phyloP scores from a whole-genome alignment of 495 filamentous ascomycete species.

The Hyaloscypha bicolor region DNA sequence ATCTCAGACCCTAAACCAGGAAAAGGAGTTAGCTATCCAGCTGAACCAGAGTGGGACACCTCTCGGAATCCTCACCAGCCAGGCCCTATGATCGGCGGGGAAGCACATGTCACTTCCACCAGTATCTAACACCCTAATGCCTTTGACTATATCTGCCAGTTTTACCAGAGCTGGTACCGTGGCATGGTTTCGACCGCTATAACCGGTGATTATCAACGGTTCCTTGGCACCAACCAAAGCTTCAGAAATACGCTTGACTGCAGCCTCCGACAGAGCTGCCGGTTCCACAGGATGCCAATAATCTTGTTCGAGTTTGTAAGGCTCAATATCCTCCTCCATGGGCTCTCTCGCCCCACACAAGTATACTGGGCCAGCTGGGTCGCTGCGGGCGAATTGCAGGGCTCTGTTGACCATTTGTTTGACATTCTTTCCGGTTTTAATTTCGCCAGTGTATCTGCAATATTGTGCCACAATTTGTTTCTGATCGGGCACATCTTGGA shows the following conservation, averaged over 20 bases:
- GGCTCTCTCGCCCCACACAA: slow-evolving; percentile 82
- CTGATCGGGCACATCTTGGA: slow-evolving; percentile 95
- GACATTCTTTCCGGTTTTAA: slow-evolving; percentile 90
- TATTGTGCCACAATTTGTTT: slow-evolving; percentile 91
- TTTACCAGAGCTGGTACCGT: slow-evolving; percentile 72
- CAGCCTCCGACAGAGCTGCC: slow-evolving; percentile 68
- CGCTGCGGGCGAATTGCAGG: slow-evolving; percentile 79
- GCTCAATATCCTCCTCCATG: slow-evolving; percentile 89
- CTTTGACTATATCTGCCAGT: slow-evolving; percentile 76
- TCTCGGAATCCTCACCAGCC: slow-evolving; percentile 43
- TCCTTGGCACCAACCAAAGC: slow-evolving; percentile 72
- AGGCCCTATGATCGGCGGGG: slow-evolving; percentile 71
- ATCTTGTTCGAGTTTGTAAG: slow-evolving; percentile 72
- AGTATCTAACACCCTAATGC: slow-evolving; percentile 83
- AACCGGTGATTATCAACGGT: slow-evolving; percentile 83
- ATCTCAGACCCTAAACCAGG: slow-evolving; percentile 59
- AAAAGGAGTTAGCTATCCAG: background rate
- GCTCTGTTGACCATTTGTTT: slow-evolving; percentile 96
- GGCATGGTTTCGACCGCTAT: slow-evolving; percentile 74
- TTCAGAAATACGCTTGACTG: slow-evolving; percentile 67
- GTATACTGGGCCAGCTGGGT: slow-evolving; percentile 87
- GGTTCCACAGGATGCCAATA: slow-evolving; percentile 78
- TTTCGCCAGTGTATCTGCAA: slow-evolving; percentile 87
- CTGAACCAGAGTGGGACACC: background rate
- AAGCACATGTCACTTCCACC: slow-evolving; percentile 96